Percentiles rank a stretch among this genome's conserved stretches.
These are phyloP conservation scores for Trebouxia sp. DNA, from an alignment of 139 green algal genomes.

Conservation along the genomic window DNA sequence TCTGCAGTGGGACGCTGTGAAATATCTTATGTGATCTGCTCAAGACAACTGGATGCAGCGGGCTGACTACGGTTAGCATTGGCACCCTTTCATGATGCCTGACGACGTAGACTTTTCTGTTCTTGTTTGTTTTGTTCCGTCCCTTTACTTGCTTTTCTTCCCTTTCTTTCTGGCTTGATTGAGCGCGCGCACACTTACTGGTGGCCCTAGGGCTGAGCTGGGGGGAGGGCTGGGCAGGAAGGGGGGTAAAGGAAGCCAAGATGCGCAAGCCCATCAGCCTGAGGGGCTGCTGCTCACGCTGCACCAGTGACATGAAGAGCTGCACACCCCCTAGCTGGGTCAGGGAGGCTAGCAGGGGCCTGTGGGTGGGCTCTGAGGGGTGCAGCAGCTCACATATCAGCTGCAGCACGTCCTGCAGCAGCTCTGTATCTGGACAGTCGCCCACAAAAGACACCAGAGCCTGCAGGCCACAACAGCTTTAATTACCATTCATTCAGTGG, in stretches of 20 bases:
- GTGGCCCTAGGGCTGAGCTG: not conserved
- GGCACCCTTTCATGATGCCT: no score
- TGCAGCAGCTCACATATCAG: constrained; percentile 35
- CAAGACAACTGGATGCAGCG: no score
- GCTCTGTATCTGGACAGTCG: constrained; percentile 35
- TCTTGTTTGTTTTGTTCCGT: no score
- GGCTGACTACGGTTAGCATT: no score
- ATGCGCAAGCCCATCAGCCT: constrained; percentile 44
- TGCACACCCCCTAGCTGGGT: constrained; percentile 8
- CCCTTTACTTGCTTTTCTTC: no score
- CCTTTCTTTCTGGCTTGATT: no score
- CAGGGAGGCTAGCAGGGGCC: constrained; percentile 15
- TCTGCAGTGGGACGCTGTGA: no score
- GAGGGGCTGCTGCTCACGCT: constrained; percentile 42
- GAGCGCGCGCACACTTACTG: not conserved
- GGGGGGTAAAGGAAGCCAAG: constrained; percentile 34
- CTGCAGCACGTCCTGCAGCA: constrained; percentile 46
- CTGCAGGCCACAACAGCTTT: no score
- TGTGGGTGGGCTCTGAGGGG: constrained; percentile 10
- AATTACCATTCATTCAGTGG: no score
- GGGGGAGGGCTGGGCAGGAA: not conserved
- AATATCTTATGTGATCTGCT: no score
- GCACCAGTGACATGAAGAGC: constrained; percentile 37
- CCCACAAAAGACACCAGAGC: constrained; percentile 39
- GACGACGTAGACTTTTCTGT: no score